Conservation (phyloP, 306 rosid species). For the Prunus campanulata region DNA sequence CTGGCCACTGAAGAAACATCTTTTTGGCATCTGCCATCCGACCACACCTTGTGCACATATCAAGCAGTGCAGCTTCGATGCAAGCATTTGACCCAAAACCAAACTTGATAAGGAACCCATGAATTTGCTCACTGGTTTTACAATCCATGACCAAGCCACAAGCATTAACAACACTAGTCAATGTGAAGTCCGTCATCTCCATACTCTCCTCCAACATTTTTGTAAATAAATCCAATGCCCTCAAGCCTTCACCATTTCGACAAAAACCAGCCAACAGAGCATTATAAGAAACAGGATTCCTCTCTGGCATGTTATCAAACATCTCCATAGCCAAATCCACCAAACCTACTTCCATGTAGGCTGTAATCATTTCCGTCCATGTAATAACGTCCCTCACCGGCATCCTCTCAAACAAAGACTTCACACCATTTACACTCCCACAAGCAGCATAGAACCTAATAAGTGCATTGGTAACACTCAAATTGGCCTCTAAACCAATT, state of each 20-base stretch:
- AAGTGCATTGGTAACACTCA: conserved; percentile 74
- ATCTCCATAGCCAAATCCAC: conserved; percentile 52
- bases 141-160: conserved; percentile 58
- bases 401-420: conserved; percentile 58
- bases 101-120: conserved; percentile 65
- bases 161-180: conserved; percentile 59
- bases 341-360: conserved; percentile 63
- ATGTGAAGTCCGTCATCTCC: conserved; percentile 63
- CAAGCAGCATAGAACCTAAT: conserved; percentile 54
- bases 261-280: conserved; percentile 75
- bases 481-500: conserved; percentile 51
- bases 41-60: conserved; percentile 75
- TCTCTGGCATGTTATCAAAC: conserved; percentile 67
- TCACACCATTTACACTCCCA: conserved; percentile 47
- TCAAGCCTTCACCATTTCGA: conserved; percentile 52
- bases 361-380: conserved; percentile 66
- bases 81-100: conserved; percentile 58
- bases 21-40: conserved; percentile 65
- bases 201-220: conserved; percentile 50
- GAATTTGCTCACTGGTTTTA: conserved; percentile 58
- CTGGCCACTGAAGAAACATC: conserved; percentile 55
- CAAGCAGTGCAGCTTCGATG: conserved; percentile 69
- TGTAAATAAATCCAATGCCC: conserved; percentile 52
- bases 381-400: conserved; percentile 57
- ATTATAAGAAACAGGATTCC: conserved; percentile 52